Percentiles rank a stretch among this genome's conserved stretches.
Evolutionary conservation across 2,329 filamentous ascomycete species (phyloP).

Genomic region (Lojkania enalia): DNA sequence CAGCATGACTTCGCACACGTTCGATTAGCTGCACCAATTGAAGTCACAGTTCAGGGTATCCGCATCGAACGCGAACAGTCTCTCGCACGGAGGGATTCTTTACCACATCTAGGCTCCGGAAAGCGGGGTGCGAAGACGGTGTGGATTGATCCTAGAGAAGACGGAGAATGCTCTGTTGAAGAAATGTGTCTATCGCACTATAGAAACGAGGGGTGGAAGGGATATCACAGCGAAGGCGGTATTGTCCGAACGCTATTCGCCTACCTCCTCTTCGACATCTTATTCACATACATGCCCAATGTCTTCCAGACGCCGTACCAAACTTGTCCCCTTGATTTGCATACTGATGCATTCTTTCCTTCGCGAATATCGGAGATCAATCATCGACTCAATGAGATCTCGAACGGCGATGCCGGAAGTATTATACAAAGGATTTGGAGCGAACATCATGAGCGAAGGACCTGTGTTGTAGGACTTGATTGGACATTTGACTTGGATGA

Average conservation of each 20-base stretch:
- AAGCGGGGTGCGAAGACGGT: conserved; percentile 70
- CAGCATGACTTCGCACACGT: conserved; percentile 95
- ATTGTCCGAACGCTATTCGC: conserved; percentile 81
- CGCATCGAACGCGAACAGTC: conserved; percentile 68
- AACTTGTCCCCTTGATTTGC: conserved; percentile 87
- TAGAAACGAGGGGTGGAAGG: conserved; percentile 83
- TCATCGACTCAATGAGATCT: conserved; percentile 79
- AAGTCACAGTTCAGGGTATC: conserved; percentile 75
- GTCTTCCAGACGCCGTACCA: conserved; percentile 97
- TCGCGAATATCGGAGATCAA: conserved; percentile 89
- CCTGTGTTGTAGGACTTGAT: conserved; percentile 87
- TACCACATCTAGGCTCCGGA: conserved; percentile 36
- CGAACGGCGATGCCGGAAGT: conserved; percentile 72
- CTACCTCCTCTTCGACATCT: conserved; percentile 91
- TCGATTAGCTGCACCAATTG: conserved; percentile 71
- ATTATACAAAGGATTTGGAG: conserved; percentile 72
- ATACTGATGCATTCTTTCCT: conserved; percentile 90
- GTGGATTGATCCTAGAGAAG: conserved; percentile 80
- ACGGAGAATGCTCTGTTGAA: conserved; percentile 83
- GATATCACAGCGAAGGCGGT: conserved; percentile 89
- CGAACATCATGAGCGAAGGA: conserved; percentile 68
- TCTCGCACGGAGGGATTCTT: conserved; percentile 32
- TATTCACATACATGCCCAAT: conserved; percentile 92
- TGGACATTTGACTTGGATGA: conserved; percentile 86
- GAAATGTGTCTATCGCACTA: conserved; percentile 92